Evolutionary conservation across 352 stramenopile genomes (phyloP).

Genomic region (Pythium pectinolyticum): DNA sequence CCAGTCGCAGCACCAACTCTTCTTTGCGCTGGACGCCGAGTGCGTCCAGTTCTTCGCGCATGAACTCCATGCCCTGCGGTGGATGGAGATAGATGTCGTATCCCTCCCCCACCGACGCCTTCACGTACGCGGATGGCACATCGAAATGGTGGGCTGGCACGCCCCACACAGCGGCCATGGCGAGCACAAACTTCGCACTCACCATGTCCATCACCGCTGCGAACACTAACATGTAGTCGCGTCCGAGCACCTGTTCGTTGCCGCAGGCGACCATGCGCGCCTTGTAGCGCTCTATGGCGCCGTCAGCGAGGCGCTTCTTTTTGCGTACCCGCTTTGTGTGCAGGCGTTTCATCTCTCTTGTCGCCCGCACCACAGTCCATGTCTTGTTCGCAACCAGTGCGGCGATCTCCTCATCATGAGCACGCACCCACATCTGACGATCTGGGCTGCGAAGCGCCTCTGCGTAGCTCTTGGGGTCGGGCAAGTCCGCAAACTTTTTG

Average conservation of each 20-base stretch:
- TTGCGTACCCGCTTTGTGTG: constrained; percentile 36
- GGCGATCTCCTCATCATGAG: background rate
- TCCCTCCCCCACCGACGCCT: constrained; percentile 22
- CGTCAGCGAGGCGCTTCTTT: constrained; percentile 21
- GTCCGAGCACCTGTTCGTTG: constrained; percentile 25
- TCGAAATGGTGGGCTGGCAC: constrained; percentile 33
- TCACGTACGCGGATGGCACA: constrained; percentile 38
- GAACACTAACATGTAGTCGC: constrained; percentile 28
- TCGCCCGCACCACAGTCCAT: background rate
- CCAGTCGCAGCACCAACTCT: constrained; percentile 22
- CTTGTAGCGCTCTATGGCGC: constrained; percentile 28
- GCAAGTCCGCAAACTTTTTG: background rate
- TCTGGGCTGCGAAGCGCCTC: background rate
- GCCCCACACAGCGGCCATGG: constrained; percentile 14
- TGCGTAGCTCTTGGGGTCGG: background rate
- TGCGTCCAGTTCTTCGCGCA: background rate
- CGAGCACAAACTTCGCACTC: constrained; percentile 24
- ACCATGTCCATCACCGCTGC: constrained; percentile 33
- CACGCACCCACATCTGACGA: background rate
- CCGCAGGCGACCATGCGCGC: constrained; percentile 20
- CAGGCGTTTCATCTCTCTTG: constrained; percentile 2
- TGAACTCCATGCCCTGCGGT: constrained; percentile 24
- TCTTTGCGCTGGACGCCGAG: constrained; percentile 9
- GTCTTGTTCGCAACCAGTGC: background rate
- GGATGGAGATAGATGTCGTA: constrained; percentile 29